Evolutionary conservation across 805 yeast species (phyloP).

Genomic region (Isabelozyma pseudorhagii): DNA sequence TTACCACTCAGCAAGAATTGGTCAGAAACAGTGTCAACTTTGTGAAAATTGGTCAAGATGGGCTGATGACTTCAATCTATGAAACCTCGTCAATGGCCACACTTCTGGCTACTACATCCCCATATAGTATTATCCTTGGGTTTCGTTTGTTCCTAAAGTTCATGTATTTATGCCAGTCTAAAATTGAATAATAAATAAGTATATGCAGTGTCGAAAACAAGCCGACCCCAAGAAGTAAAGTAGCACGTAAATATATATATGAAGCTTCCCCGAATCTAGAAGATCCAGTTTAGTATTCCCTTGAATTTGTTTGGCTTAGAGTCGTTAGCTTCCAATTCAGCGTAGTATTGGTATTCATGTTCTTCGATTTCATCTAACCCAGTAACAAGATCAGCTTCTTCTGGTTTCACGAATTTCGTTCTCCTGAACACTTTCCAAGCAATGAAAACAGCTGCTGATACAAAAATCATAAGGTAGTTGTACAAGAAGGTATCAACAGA

Average conservation of each 20-base stretch:
- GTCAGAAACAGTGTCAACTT: too few species aligned
- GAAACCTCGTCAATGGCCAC: too few species aligned
- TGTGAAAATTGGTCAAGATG: too few species aligned
- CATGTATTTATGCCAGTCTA: too few species aligned
- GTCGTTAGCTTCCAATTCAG: conserved; percentile 26
- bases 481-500: conserved; percentile 58
- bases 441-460: conserved; percentile 25
- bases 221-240: not conserved
- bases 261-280: conserved; percentile 5
- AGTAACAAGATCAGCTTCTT: conserved; percentile 43
- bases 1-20: too few species aligned
- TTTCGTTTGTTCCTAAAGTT: too few species aligned
- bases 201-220: too few species aligned
- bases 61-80: too few species aligned
- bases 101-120: too few species aligned
- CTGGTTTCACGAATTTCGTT: conserved; percentile 37
- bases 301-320: conserved; percentile 6
- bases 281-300: conserved; percentile 15
- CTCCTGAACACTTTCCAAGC: conserved; percentile 36
- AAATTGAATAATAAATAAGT: too few species aligned
- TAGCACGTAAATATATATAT: not conserved
- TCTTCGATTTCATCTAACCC: conserved; percentile 49
- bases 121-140: too few species aligned
- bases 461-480: conserved; percentile 69
- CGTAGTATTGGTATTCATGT: conserved; percentile 43